Evolutionary conservation across 129 eudicot species (phyloP), one percentile per base, ranked within the genome.

Genomic region (Lactuca sativa): DNA sequence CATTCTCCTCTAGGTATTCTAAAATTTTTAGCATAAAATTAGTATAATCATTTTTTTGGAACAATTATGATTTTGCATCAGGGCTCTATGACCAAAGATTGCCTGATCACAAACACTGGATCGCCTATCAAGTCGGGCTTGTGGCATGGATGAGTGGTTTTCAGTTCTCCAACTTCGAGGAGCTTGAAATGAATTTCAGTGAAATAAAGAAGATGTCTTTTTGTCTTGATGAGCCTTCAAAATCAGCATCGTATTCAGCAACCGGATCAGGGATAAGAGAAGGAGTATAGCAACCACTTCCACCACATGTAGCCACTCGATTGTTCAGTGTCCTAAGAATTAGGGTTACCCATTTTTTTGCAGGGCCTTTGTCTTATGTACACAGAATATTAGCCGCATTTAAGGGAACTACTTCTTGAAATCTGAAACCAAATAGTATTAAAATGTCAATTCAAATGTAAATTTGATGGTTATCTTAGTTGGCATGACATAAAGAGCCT

Each of bases 321-420:
- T 80, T 88, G 74, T 92, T 84, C 11, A 92, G 72, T 4, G 96
- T 92, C 71, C 66, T 82, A 33, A 86, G 86, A 40, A 92, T 86
- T 9, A 92, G 76, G 3, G 89, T 36, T 3, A 88, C 56, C 97
- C 97, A 92, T 57, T 80, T 88, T 48, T 92, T 92, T 6, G 96
- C 93, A 14, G 97, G 97, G 4, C 97, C 97, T 17, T 88, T 88
- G 78, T 92, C 97, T 72, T 92, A 96, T 13, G 97, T 83, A 0
- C 86, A 95, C 16, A 88, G 75, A 52, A 92, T 88, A 70, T 92
- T 92, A 48, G 91, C 92, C 13, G 97, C 96, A 77, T 92, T 92
- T 53, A 92, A 43, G 59, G 97, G 97, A 76, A 92, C 97, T 25
- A 92, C 84, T 69, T 92, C 96, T 80, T 92, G 97, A 76, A 92